These are phyloP conservation scores for Kwoniella europaea DNA, from an alignment of 768 basidiomycete species.

Conservation along the genomic window DNA sequence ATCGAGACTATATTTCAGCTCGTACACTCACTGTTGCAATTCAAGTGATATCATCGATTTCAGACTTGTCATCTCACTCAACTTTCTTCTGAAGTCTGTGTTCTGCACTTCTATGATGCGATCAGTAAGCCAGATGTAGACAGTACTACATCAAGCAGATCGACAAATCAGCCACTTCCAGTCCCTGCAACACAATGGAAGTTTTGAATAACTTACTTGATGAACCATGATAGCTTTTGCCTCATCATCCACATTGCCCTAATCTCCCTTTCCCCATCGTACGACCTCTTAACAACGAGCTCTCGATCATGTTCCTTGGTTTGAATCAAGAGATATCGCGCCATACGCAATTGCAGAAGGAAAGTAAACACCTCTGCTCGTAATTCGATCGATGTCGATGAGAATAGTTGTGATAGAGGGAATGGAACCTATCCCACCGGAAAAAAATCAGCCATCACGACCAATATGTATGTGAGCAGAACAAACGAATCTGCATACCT, in stretches of 20 bases:
- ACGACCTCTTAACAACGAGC: background rate
- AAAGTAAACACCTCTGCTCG: constrained; percentile 47
- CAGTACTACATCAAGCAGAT: constrained; percentile 7
- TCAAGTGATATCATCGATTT: constrained; percentile 41
- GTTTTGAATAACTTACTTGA: background rate
- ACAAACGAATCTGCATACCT: constrained; percentile 5
- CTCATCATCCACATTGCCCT: constrained; percentile 16
- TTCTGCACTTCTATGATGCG: constrained; percentile 35
- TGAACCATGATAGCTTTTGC: constrained; percentile 31
- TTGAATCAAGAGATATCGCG: constrained; percentile 20
- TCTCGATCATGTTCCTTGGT: constrained; percentile 17
- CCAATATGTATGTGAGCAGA: background rate
- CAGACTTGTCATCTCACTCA: constrained; percentile 32
- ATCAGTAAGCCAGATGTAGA: constrained; percentile 37
- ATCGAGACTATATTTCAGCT: too few relatives aligned
- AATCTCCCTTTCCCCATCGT: constrained; percentile 4
- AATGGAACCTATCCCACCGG: constrained; percentile 40
- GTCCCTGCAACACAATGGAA: too few relatives aligned
- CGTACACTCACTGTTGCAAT: constrained; percentile 40
- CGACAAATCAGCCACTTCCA: background rate
- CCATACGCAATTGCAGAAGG: constrained; percentile 43
- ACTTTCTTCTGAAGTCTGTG: constrained; percentile 17
- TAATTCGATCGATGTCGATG: constrained; percentile 41
- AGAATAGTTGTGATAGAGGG: constrained; percentile 50
- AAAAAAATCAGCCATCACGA: background rate